Base-by-base conservation (phyloP, 2,329 filamentous ascomycete species). In the Drechslera avenae region DNA sequence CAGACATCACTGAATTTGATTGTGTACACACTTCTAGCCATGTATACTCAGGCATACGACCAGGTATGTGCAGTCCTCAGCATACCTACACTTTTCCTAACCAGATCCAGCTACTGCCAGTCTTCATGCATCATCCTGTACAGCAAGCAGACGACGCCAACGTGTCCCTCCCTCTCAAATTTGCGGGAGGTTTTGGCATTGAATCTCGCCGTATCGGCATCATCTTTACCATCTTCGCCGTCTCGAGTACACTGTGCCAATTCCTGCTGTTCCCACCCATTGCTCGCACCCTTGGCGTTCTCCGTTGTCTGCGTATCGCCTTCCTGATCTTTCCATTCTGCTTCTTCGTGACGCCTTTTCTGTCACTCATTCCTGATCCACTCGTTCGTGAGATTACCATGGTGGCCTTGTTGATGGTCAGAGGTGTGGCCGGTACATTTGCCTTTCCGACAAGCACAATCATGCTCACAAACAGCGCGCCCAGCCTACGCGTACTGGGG, bases 361-460 rank as follows among this genome's bases (percentile, higher is more conserved):
- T 87, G 0, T 85, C 86, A 0, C 81, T 96, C 0, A 74, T 85
- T 8, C 79, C 79, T 1, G 74, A 75, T 0, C 65, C 72, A 9
- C 62, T 65, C 1, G 59, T 73, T 1, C 88, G 89, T 45, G 82
- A 88, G 62, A 72, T 77, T 1, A 81, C 70, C 4, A 78, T 96
- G 41, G 80, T 91, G 47, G 51, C 74, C 0, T 76, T 95, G 31
- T 86, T 97, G 78, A 73, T 90, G 34, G 61, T 86, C 64, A 95
- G 96, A 71, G 87, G 88, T 8, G 81, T 89, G 46, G 84, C 83
- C 32, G 85, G 86, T 52, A 94, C 95, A 57, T 87, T 97, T 65
- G 88, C 88, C 1, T 97, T 97, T 70, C 93, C 94, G 0, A 94
- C 90, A 65, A 87, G 84, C 19, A 96, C 90, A 5, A 97, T 97